Percentiles rank a stretch among this genome's conserved stretches.
Evolutionary conservation across 2,329 filamentous ascomycete species (phyloP).

Genomic region (Teratosphaeria destructans): DNA sequence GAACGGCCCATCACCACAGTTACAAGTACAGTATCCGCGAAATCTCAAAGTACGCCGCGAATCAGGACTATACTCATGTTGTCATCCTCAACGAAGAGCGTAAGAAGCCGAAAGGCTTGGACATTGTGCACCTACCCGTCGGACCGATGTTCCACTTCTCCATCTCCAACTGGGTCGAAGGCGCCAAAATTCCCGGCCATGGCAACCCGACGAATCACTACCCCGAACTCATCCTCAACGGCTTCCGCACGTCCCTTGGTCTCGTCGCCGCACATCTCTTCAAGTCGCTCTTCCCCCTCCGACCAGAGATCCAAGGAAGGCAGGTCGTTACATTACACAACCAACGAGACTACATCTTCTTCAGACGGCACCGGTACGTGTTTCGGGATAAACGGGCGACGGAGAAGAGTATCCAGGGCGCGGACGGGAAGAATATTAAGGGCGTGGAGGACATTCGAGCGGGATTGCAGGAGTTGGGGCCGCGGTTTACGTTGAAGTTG

Average conservation of each 20-base stretch:
- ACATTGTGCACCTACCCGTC: conserved; percentile 69
- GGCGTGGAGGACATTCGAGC: conserved; percentile 79
- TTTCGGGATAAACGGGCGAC: conserved; percentile 80
- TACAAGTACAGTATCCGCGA: conserved; percentile 90
- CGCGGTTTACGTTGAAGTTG: conserved; percentile 74
- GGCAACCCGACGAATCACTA: conserved; percentile 84
- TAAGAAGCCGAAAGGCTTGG: conserved; percentile 73
- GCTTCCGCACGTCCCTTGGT: conserved; percentile 88
- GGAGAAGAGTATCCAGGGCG: conserved; percentile 74
- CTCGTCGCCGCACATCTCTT: conserved; percentile 80
- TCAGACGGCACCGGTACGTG: conserved; percentile 80
- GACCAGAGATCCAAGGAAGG: conserved; percentile 72
- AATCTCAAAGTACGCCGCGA: conserved; percentile 74
- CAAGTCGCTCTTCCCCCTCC: conserved; percentile 64
- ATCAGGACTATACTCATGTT: conserved; percentile 73
- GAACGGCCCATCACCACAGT: conserved; percentile 70
- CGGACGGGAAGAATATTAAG: conserved; percentile 72
- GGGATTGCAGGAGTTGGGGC: conserved; percentile 83
- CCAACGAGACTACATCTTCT: conserved; percentile 91
- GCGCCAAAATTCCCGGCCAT: conserved; percentile 78
- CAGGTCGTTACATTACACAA: conserved; percentile 92
- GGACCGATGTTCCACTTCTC: conserved; percentile 91
- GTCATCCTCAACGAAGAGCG: conserved; percentile 80
- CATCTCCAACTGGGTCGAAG: conserved; percentile 83
- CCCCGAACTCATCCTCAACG: conserved; percentile 82